These are phyloP conservation scores for Ceratobasidium papillatum DNA, from an alignment of 1,284 basidiomycete species.

Conservation along the genomic window DNA sequence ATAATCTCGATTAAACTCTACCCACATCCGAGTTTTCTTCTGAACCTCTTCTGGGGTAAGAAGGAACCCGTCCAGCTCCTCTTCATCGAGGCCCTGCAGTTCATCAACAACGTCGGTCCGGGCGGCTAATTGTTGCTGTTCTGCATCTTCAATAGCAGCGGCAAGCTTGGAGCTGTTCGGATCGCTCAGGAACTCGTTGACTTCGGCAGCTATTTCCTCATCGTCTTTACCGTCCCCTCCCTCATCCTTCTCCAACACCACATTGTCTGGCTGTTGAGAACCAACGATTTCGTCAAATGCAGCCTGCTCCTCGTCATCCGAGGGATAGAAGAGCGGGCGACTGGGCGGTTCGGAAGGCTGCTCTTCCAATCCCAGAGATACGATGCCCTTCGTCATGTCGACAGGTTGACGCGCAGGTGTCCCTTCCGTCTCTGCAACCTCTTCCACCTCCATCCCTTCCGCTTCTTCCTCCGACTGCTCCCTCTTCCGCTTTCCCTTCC, in stretches of 20 bases:
- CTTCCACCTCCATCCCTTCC: conserved; percentile 44
- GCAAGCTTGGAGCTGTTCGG: conserved; percentile 64
- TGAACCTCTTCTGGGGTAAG: conserved; percentile 86
- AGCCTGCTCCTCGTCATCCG: conserved; percentile 48
- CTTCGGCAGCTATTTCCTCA: conserved; percentile 54
- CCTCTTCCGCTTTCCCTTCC: conserved; percentile 48
- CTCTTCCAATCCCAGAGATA: conserved; percentile 15
- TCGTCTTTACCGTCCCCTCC: conserved; percentile 50
- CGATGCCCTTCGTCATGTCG: conserved; percentile 29
- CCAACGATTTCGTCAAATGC: conserved; percentile 44
- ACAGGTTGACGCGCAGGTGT: conserved; percentile 9
- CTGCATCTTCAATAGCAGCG: conserved; percentile 69
- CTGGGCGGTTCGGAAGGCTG: conserved; percentile 40
- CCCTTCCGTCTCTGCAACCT: conserved; percentile 34
- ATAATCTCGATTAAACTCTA: conserved; percentile 95
- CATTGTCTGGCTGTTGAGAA: conserved; percentile 47
- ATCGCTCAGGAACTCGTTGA: conserved; percentile 65
- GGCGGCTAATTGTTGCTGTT: conserved; percentile 59
- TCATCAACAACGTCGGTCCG: conserved; percentile 62
- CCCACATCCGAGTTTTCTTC: conserved; percentile 95
- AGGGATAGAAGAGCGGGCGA: conserved; percentile 38
- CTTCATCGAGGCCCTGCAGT: conserved; percentile 86
- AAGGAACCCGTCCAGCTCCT: conserved; percentile 88
- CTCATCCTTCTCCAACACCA: conserved; percentile 46
- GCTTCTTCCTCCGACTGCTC: conserved; percentile 51